Evolutionary conservation across 2,329 filamentous ascomycete species (phyloP), one percentile per base, ranked within the genome.

Genomic region (Colletotrichum phormii): DNA sequence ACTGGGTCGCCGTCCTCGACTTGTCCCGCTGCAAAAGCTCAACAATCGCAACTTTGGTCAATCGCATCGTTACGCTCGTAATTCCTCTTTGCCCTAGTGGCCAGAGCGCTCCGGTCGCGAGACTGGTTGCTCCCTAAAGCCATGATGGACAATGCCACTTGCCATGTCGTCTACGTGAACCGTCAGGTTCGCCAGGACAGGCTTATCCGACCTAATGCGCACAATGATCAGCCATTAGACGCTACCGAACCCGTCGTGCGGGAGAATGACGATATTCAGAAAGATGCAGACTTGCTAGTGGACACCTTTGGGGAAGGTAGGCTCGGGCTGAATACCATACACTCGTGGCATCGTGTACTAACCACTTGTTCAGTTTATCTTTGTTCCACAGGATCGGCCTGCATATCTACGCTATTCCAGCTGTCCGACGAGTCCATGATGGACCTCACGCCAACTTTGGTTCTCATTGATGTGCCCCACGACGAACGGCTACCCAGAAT

Each of bases 141-240:
- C 84, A 86, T 82, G 80, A 91, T 91, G 89, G 89, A 90, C 80
- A 85, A 84, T 79, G 84, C 86, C 78, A 82, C 84, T 72, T 90
- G 88, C 80, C 88, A 90, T 80, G 85, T 91, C 76, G 88, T 91
- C 74, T 91, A 90, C 76, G 88, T 91, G 77, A 88, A 90, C 82
- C 87, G 87, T 77, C 82, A 84, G 73, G 85, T 89, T 74, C 82
- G 81, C 76, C 80, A 85, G 73, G 85, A 89, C 77, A 83, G 86
- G 69, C 78, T 85, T 63, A 80, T 89, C 53, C 79, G 76, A 55
- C 76, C 81, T 64, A 70, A 75, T 75, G 60, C 75, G 33, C 75
- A 74, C 68, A 68, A 64, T 60, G 70, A 73, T 60, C 71, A 76
- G 51, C 74, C 75, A 49, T 75, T 77, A 53, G 75, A 76, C 51